Evolutionary conservation across 768 basidiomycete genomes (phyloP).

Genomic region (Amylocystis lapponica): DNA sequence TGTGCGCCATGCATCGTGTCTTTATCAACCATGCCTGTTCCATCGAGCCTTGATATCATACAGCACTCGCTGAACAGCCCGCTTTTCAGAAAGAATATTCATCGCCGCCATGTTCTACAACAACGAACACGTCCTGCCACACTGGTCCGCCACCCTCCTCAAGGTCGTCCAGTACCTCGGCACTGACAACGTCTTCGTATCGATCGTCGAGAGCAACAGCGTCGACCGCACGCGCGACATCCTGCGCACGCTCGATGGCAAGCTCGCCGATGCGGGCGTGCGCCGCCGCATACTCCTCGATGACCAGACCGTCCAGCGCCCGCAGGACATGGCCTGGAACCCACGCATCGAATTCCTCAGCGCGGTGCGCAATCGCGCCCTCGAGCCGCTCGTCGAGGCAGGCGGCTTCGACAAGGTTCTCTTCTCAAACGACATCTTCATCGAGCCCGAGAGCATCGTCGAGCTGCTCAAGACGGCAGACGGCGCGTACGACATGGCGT

Average conservation of each 20-base stretch:
- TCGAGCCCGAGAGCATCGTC: constrained; percentile 35
- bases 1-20: too few species aligned
- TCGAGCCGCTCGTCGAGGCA: constrained; percentile 32
- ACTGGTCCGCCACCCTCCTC: constrained; percentile 32
- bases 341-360: constrained; percentile 34
- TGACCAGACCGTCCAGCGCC: constrained; percentile 18
- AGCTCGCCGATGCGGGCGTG: constrained; percentile 22
- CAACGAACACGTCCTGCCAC: constrained; percentile 32
- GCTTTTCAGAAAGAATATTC: constrained; percentile 26
- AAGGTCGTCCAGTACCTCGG: constrained; percentile 34
- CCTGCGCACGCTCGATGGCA: constrained; percentile 21
- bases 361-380: constrained; percentile 34
- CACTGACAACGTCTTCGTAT: constrained; percentile 37
- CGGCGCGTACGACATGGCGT: constrained; percentile 39
- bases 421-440: constrained; percentile 38
- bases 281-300: constrained; percentile 27
- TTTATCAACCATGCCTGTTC: too few species aligned
- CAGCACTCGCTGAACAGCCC: neutral
- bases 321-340: constrained; percentile 20
- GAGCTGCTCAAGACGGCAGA: constrained; percentile 33
- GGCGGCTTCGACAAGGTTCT: constrained; percentile 35
- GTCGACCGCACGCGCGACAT: constrained; percentile 26
- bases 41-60: too few species aligned
- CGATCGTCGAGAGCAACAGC: constrained; percentile 35
- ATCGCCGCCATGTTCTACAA: constrained; percentile 38